A percentile compares a stretch with the other conserved stretches of the same genome.
Evolutionary conservation across 345 rosid species (phyloP).

Genomic region (Turnera subulata): DNA sequence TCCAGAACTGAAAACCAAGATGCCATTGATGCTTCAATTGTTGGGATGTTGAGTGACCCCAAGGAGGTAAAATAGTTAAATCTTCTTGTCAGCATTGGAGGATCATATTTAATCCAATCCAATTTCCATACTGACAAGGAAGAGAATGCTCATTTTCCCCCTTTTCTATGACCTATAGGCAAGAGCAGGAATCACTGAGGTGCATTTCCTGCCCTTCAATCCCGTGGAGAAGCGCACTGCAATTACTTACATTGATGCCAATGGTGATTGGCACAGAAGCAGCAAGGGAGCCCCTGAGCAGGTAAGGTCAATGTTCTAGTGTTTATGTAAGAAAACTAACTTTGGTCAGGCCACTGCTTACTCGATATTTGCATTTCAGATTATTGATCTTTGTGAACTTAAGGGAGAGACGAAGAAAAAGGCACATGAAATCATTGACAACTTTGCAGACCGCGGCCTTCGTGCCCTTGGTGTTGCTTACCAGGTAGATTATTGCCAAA

Average conservation of each 20-base stretch:
- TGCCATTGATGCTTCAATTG: constrained; percentile 93
- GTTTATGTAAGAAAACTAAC: no score
- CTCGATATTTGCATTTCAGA: constrained; percentile 26
- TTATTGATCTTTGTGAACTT: constrained; percentile 70
- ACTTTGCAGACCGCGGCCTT: constrained; percentile 79
- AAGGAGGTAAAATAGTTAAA: constrained; percentile 43
- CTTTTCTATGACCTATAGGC: constrained; percentile 37
- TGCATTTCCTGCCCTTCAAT: constrained; percentile 92
- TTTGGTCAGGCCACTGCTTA: neutral
- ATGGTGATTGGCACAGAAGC: constrained; percentile 70
- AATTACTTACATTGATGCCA: constrained; percentile 63
- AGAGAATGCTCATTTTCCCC: neutral
- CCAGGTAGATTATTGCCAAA: constrained; percentile 68
- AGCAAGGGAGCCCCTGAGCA: constrained; percentile 99
- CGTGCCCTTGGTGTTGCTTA: constrained; percentile 71
- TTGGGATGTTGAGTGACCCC: constrained; percentile 77
- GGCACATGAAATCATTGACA: constrained; percentile 57
- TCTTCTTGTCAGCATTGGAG: neutral
- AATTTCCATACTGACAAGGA: neutral
- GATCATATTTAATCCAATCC: neutral
- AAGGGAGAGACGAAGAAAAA: constrained; percentile 44
- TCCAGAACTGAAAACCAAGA: constrained; percentile 92
- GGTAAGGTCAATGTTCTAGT: constrained; percentile 20
- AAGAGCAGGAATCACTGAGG: constrained; percentile 80
- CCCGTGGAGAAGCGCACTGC: constrained; percentile 96